Evolutionary conservation across 441 rosid genomes (phyloP).

Genomic region (Croton laevigatus): DNA sequence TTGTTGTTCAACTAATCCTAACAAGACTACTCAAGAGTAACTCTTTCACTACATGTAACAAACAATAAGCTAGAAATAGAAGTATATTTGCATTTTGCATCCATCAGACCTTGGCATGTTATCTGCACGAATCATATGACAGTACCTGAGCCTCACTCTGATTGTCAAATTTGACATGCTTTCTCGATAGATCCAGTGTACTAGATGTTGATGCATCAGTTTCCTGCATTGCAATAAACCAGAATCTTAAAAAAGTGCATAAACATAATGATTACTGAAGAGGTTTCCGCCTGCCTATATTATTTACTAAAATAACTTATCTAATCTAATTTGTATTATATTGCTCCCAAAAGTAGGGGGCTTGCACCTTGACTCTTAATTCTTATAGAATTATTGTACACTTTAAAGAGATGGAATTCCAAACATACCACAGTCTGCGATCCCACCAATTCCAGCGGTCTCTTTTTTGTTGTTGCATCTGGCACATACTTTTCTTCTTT

Average conservation of each 20-base stretch:
- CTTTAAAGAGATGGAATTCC: constrained; percentile 1
- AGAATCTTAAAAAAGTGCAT: constrained; percentile 6
- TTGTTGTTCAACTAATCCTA: neutral
- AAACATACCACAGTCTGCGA: constrained; percentile 31
- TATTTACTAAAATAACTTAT: neutral
- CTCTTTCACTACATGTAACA: neutral
- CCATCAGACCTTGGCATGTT: neutral
- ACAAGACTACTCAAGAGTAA: neutral
- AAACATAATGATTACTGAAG: neutral
- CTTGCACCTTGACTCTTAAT: neutral
- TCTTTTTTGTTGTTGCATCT: constrained; percentile 34
- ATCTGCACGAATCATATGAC: constrained; percentile 19
- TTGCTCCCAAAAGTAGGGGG: neutral
- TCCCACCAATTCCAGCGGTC: constrained; percentile 32
- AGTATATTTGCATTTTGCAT: constrained; percentile 3
- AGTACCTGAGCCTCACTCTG: constrained; percentile 26
- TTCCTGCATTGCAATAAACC: constrained; percentile 38
- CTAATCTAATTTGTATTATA: neutral
- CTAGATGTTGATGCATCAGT: constrained; percentile 28
- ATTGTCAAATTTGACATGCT: constrained; percentile 38
- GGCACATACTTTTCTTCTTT: constrained; percentile 24
- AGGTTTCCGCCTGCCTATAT: constrained; percentile 1
- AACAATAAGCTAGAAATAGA: neutral
- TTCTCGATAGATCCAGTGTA: constrained; percentile 32
- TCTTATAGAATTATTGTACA: neutral